Evolutionary conservation across 106 monocot genomes (phyloP), one percentile per base, ranked within the genome.

Genomic region (Dactylorhiza incarnata): DNA sequence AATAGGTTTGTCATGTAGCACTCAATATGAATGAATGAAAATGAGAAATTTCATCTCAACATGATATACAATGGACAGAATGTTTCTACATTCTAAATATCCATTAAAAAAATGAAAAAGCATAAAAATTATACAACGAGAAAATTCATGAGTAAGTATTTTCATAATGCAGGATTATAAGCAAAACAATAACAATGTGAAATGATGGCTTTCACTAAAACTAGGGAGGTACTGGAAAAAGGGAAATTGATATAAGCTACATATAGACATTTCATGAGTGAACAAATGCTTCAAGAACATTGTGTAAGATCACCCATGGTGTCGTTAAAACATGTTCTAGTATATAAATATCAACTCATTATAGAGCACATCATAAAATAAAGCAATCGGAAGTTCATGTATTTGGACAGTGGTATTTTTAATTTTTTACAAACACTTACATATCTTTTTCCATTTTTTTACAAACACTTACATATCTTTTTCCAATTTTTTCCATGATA

Each of bases 401-500:
- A 66, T 13, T 37, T 65, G 23, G 9, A 65, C 7, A 11, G 25
- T 10, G 25, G 7, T 65, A 65, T 4, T 24, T 9, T 66, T 44
- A 3, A 16, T 37, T 44, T 37, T n/a, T 45, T 8, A 20, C 25
- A 5, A 5, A 29, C 5, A 65, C 65, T 25, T 44, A 69, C 69
- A 43, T 45, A 69, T 69, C 69, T 69, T 69, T 69, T 69, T 69
- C 69, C 69, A 69, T 45, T 69, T 69, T 69, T 69, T 45, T 8
- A 20, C 25, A 5, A 5, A 29, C 5, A 65, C 65, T 25, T 44
- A 69, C 69, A 43, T 45, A 69, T 69, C 69, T 69, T 69, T 69
- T 69, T 69, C 69, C 69, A 69, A 69, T 69, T 69, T 69, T 69
- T 69, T 46, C 69, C 69, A 17, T 69, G 69, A 69, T 17, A 69